Base-by-base conservation (phyloP, 2,329 filamentous ascomycete species). In the Colletotrichum musae region DNA sequence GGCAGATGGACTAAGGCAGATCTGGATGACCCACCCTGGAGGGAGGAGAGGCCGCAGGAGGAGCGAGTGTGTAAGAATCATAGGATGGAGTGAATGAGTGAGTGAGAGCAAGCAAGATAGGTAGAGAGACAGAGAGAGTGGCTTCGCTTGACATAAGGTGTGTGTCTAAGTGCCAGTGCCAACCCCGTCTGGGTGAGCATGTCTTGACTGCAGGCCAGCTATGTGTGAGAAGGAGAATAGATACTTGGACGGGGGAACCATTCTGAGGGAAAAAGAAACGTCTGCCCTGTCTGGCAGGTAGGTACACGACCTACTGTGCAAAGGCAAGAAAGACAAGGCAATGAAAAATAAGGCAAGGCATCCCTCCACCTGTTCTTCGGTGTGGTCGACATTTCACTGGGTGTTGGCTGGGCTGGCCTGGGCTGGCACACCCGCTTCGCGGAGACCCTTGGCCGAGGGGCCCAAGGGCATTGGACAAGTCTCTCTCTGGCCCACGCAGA, bases 351-450 rank as follows among this genome's bases (percentile, higher is more conserved):
- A 18, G 18, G 18, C 18, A 18, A 18, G 69, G 76, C 76, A 16
- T 77, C 78, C 57, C 52, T 80, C 62, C 78, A 78, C 72, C 75
- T 74, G 16, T 78, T 77, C 69, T 80, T 80, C 64, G 78, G 78
- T 21, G 63, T 57, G 64, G 53, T 58, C 32, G 56, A 69, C 56
- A 70, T 70, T 36, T 36, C 32, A 36, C 32, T 36, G 7, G 32
- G 56, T 26, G 51, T 51, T 63, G 62, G 63, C 67, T 50, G 47
- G 21, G 13, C 13, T 6, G 18, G 13, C 10, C 47, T 65, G 47
- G 45, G 39, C 48, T 62, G 62, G 62, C 54, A 52, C 15, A n/a
- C 57, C 48, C 39, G 39, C 47, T 56, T 41, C 66, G 43, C 67
- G 47, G 56, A 68, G 64, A 70, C 64, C 68, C 68, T 67, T 52